Evolutionary conservation across 2,329 filamentous ascomycete species (phyloP), one percentile per base, ranked within the genome.

Genomic region (Ceratocystis alfenasii): DNA sequence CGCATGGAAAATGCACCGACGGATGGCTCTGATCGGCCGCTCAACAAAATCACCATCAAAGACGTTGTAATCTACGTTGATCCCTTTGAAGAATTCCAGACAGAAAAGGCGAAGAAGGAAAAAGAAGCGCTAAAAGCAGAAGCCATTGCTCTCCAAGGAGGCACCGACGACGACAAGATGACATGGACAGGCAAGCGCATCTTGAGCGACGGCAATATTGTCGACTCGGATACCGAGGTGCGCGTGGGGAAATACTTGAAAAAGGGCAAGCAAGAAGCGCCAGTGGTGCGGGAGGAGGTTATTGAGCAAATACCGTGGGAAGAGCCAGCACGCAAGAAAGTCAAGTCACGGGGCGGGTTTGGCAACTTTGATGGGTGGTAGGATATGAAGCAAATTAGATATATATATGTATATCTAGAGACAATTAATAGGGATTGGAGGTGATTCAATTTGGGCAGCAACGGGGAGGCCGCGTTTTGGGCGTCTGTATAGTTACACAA

Each of bases 161-260:
- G 88, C 2, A 88, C 86, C 1, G 93, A 95, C 65, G 93, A 96
- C 72, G 91, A 97, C 71, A 85, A 84, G 73, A 87, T 89, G 1
- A 99, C 94, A 2, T 99, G 94, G 94, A 97, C 94, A 2, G 94
- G 94, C 2, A 99, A 97, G 77, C 80, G 92, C 50, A 84, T 99
- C 62, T 80, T 91, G 30, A 81, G 79, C 1, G 84, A 87, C 71
- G 87, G 85, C 0, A 83, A 79, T 0, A 78, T 84, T 1, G 80
- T 81, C 1, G 73, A 74, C 33, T 74, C 72, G 15, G 75, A 76
- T 33, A 74, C 75, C 15, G 74, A 75, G 10, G 78, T 76, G 5
- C 76, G 75, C 3, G 84, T 85, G 12, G 94, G 93, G 6, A 96
- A 93, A 75, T 97, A 97, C 74, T 76, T 99, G 63, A 87, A 60